Base-by-base conservation (phyloP, 306 rosid species). In the Sesbania bispinosa region DNA sequence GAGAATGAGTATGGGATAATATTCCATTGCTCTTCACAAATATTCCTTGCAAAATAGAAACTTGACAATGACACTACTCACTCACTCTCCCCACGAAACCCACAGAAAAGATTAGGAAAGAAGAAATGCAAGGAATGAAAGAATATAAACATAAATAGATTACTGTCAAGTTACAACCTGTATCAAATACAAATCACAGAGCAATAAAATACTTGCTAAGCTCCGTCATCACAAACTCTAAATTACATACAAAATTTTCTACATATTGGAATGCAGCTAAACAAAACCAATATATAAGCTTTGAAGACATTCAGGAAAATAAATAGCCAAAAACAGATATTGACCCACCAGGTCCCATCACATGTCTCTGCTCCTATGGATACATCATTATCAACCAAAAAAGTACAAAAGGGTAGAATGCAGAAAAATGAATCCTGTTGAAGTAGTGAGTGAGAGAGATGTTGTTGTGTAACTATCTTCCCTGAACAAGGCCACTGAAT, bases 401-500 rank as follows among this genome's bases (percentile, higher is more conserved):
- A 32, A 6, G 2, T 6, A 6, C 15, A 41, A 13, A 58, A 21
- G 58, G 75, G 35, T n/a, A n/a, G n/a, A n/a, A 64, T 62, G 26
- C 64, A 53, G 58, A 57, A 64, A 43, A 69, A 65, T 19, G 19
- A 57, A 76, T 64, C 39, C 39, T 27, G 60, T 41, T 33, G 57
- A 62, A 57, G 42, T 14, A 21, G 65, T 18, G 51, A 64, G 52
- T 69, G 73, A 47, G 66, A 64, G 23, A 65, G 58, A 69, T 59
- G n/a, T 46, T 54, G 54, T 23, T n/a, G 36, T 55, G 62, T 51
- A 72, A 63, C 81, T 90, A 90, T 82, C 98, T 85, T 86, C 99
- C 99, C 74, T 91, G 99, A 74, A 85, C 99, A 80, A 91, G 99
- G 19, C 99, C 99, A 82, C 99, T 91, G 76, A 94, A 94, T 48